phyloP scores from a whole-genome alignment of 371 early-diverging fungal species.

The Circinella minor region DNA sequence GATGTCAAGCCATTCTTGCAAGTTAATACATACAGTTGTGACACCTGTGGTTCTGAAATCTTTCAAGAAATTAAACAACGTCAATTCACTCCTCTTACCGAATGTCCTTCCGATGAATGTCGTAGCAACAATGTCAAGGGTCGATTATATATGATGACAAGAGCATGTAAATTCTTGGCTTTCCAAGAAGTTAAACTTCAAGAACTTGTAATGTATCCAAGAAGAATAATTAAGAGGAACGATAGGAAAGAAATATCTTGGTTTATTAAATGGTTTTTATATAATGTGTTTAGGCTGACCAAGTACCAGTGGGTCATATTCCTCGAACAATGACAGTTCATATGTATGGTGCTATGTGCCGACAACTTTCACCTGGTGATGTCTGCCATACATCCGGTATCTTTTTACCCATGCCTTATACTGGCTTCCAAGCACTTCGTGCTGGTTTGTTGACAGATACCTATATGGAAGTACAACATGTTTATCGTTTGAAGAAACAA shows the following conservation, averaged over 20 bases:
- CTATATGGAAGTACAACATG: conserved; percentile 89
- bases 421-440: conserved; percentile 90
- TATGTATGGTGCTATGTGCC: conserved; percentile 83
- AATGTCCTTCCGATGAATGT: conserved; percentile 91
- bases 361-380: conserved; percentile 92
- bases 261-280: not conserved
- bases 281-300: conserved; percentile 72
- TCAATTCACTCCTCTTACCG: conserved; percentile 86
- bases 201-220: conserved; percentile 74
- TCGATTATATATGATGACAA: conserved; percentile 90
- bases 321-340: conserved; percentile 96
- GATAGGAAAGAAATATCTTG: not conserved
- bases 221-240: not conserved
- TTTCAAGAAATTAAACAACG: conserved; percentile 94
- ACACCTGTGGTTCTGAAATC: conserved; percentile 96
- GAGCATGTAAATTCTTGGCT: conserved; percentile 93
- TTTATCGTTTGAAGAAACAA: conserved; percentile 86
- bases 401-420: conserved; percentile 94
- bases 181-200: conserved; percentile 97
- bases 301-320: conserved; percentile 99
- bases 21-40: conserved; percentile 96
- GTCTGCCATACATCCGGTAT: conserved; percentile 89
- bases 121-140: conserved; percentile 86
- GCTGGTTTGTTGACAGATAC: conserved; percentile 98
- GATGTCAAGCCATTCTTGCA: conserved; percentile 95